Evolutionary conservation across 768 basidiomycete genomes (phyloP).

Genomic region (Pulveroboletus ravenelii): DNA sequence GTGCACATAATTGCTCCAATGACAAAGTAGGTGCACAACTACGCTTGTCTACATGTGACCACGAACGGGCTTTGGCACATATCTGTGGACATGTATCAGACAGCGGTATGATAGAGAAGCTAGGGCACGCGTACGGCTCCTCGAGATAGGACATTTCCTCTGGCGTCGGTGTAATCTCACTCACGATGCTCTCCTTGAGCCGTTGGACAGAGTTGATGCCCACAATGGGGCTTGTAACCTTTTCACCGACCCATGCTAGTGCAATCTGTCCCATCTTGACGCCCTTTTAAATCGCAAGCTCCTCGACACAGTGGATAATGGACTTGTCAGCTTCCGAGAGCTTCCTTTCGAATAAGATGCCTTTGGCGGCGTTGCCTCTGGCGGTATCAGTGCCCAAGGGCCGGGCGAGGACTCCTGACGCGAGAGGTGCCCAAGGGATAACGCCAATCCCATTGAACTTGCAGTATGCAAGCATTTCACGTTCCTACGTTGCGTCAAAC

Average conservation of each 20-base stretch:
- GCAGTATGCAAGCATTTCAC: slow-evolving; percentile 43
- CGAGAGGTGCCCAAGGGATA: slow-evolving; percentile 49
- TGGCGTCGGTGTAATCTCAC: slow-evolving; percentile 14
- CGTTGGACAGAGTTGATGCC: slow-evolving; percentile 35
- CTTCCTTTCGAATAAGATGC: slow-evolving; percentile 22
- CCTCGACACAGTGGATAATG: slow-evolving; percentile 39
- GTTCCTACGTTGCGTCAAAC: slow-evolving; percentile 30
- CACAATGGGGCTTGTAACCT: slow-evolving; percentile 43
- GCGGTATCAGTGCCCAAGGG: slow-evolving; percentile 28
- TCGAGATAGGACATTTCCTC: slow-evolving; percentile 27
- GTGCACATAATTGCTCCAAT: not conserved
- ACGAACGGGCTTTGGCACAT: slow-evolving; percentile 14
- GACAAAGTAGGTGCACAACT: slow-evolving; percentile 1
- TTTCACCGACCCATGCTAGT: slow-evolving; percentile 38
- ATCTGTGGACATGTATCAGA: slow-evolving; percentile 13
- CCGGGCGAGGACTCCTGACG: slow-evolving; percentile 36
- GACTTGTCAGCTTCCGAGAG: slow-evolving; percentile 27
- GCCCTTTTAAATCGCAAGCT: slow-evolving; percentile 36
- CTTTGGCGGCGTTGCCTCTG: slow-evolving; percentile 13
- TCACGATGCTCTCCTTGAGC: slow-evolving; percentile 18
- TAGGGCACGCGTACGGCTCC: slow-evolving; percentile 19
- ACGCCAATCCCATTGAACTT: slow-evolving; percentile 47
- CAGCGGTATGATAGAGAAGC: not conserved
- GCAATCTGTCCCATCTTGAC: slow-evolving; percentile 45
- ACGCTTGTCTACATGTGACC: slow-evolving; percentile 7